Base-by-base conservation (phyloP, 257 asterid genomes). In the Nicotiana noctiflora region DNA sequence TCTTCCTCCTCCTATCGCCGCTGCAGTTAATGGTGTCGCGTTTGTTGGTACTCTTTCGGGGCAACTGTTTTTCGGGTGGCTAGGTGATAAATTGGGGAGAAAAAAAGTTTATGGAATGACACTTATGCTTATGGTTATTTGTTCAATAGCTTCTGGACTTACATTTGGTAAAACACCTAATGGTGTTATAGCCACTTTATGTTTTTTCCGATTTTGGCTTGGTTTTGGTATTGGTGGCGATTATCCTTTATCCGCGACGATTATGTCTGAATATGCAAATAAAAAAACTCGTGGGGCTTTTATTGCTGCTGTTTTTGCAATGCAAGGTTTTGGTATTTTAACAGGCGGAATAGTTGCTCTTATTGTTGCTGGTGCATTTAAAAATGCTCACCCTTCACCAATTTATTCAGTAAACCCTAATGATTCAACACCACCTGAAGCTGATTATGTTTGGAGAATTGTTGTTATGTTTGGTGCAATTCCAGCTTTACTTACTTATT, bases 161-260 rank as follows among this genome's bases (percentile, higher is more conserved):
- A 87, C 92, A 0, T 86, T 89, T 32, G 82, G 92, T 0, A 44
- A 79, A 13, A 67, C 51, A 27, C 86, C 89, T 0, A 86, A 81
- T 70, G 78, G 84, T 9, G 92, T 89, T 3, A 83, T 89, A 79
- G 87, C 92, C 5, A 87, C 92, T 2, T 85, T 89, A 62, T 89
- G 92, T 18, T 89, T 89, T 84, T 89, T 87, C 61, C 83, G 92
- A n/a, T 89, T 87, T 84, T 89, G 92, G 92, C 84, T 89, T 1
- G 92, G 92, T 2, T 89, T 89, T 76, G 90, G 90, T 59, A 89
- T 89, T 53, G 90, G 90, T 15, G 90, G 90, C 12, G 92, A 89
- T 68, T 89, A 89, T 79, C 90, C 92, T 0, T 86, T 89, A 37
- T 89, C 92, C 5, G 92, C 92, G 53, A 89, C 90, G 8, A 87